These are phyloP conservation scores for Dipteronia dyeriana DNA, from an alignment of 345 rosid species.

Conservation along the genomic window DNA sequence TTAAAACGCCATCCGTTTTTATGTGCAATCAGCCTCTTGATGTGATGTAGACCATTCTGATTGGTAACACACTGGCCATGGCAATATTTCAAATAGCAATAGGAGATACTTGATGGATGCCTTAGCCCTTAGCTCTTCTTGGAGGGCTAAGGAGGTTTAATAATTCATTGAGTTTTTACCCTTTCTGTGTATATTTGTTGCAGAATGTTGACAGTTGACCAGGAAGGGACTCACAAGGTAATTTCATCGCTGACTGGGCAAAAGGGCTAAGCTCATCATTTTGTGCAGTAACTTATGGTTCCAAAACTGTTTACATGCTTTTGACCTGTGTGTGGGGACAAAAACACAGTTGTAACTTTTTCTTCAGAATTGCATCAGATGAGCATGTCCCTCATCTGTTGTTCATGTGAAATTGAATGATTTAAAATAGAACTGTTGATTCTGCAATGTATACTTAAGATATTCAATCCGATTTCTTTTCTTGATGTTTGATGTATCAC, in stretches of 20 bases:
- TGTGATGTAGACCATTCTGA: neutral
- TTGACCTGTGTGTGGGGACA: slow-evolving; percentile 20
- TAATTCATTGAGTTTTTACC: neutral
- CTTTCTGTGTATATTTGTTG: neutral
- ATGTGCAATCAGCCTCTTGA: neutral
- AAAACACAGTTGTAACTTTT: neutral
- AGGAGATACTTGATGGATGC: neutral
- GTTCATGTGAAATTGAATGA: slow-evolving; percentile 19
- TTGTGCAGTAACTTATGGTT: slow-evolving; percentile 23
- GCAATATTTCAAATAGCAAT: neutral
- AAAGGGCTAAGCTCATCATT: slow-evolving; percentile 22
- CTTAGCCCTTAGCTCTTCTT: neutral
- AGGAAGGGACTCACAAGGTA: slow-evolving; percentile 1
- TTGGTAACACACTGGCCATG: slow-evolving; percentile 3
- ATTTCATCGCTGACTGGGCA: slow-evolving; percentile 11
- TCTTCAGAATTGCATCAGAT: slow-evolving; percentile 22
- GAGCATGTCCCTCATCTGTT: slow-evolving; percentile 23
- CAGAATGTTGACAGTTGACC: slow-evolving; percentile 29
- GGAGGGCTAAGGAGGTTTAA: neutral
- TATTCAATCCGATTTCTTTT: neutral
- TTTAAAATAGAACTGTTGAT: slow-evolving; percentile 14
- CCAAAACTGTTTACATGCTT: slow-evolving; percentile 27
- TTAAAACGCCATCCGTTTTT: neutral
- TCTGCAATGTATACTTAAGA: slow-evolving; percentile 1
- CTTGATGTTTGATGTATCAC: neutral